phyloP scores from a whole-genome alignment of 805 yeast species.

The Komagataella pseudopastoris region DNA sequence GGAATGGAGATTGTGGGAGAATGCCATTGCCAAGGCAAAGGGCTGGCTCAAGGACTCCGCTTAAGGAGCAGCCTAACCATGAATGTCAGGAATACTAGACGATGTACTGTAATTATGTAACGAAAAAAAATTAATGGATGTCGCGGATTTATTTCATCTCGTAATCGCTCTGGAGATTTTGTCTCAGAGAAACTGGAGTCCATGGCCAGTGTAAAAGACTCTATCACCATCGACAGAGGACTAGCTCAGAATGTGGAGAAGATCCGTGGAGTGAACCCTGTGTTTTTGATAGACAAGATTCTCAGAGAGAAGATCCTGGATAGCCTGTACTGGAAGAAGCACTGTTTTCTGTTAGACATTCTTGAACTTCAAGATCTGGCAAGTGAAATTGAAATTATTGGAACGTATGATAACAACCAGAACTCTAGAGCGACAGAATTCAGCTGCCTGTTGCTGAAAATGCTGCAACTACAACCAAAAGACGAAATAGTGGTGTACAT shows the following conservation, averaged over 20 bases:
- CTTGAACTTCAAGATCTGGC: conserved; percentile 33
- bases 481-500: conserved; percentile 39
- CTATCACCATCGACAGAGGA: conserved; percentile 19
- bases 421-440: conserved; percentile 56
- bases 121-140: background rate
- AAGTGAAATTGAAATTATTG: conserved; percentile 32
- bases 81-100: background rate
- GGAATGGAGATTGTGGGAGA: conserved; percentile 69
- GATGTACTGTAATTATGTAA: background rate
- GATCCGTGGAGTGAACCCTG: conserved; percentile 33
- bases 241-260: conserved; percentile 12
- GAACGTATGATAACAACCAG: conserved; percentile 21
- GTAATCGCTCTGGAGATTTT: too few relatives aligned
- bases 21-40: conserved; percentile 66
- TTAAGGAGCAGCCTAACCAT: background rate
- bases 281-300: conserved; percentile 42
- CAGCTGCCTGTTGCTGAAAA: conserved; percentile 60
- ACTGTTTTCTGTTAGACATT: conserved; percentile 33
- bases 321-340: conserved; percentile 42
- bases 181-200: background rate
- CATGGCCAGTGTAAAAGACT: background rate
- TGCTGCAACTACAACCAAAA: conserved; percentile 66
- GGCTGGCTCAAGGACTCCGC: conserved; percentile 47
- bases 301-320: conserved; percentile 42
- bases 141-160: background rate